Evolutionary conservation across 768 basidiomycete species (phyloP).

Genomic region (Macrolepiota albuminosa): DNA sequence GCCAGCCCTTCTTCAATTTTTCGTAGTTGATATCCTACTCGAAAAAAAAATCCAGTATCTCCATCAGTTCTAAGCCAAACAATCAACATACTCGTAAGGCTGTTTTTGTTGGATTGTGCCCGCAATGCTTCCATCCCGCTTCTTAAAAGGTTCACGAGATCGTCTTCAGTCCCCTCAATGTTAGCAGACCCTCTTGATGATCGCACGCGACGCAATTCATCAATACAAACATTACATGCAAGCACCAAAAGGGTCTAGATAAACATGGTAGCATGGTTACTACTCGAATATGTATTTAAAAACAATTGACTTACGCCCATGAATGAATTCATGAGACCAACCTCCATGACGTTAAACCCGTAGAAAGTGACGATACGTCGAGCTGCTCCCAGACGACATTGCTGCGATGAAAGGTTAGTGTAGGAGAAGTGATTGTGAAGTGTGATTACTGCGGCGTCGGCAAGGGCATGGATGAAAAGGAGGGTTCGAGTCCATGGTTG

Average conservation of each 20-base stretch:
- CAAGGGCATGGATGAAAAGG: too few relatives aligned
- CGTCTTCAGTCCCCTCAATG: conserved; percentile 30
- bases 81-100: conserved; percentile 39
- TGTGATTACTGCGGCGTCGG: too few relatives aligned
- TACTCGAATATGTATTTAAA: background rate
- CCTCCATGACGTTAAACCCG: too few relatives aligned
- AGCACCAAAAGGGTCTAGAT: conserved; percentile 41
- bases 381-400: too few relatives aligned
- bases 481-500: too few relatives aligned
- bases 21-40: conserved; percentile 38
- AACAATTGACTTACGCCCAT: conserved; percentile 41
- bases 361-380: too few relatives aligned
- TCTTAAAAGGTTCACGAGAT: conserved; percentile 34
- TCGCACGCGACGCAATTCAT: conserved; percentile 39
- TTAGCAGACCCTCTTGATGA: conserved; percentile 27
- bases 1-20: conserved; percentile 45
- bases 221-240: conserved; percentile 42
- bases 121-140: conserved; percentile 36
- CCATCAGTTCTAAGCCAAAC: background rate
- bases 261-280: conserved; percentile 2
- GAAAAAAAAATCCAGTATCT: background rate
- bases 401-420: too few relatives aligned
- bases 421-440: too few relatives aligned
- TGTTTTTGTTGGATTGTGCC: conserved; percentile 39
- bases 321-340: conserved; percentile 46